These are phyloP conservation scores for Fagopyrum esculentum DNA, from an alignment of 148 eudicot species.

Conservation along the genomic window DNA sequence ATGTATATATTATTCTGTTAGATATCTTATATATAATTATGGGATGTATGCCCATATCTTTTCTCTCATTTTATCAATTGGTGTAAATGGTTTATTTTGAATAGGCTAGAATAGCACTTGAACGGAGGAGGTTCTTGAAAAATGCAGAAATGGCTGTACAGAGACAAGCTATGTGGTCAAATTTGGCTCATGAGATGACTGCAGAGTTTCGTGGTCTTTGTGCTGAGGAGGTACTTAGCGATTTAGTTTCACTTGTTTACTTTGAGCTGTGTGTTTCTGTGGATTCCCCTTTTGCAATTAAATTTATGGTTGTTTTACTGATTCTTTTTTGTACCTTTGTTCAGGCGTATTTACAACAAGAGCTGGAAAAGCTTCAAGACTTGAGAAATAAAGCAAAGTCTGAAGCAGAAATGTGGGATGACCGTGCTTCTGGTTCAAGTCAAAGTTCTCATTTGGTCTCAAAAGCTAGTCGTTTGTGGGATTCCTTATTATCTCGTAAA, in stretches of 20 bases:
- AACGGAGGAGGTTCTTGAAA: conserved; percentile 74
- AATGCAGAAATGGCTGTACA: conserved; percentile 94
- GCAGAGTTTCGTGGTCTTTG: conserved; percentile 98
- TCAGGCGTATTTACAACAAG: conserved; percentile 97
- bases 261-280: background rate
- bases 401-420: conserved; percentile 97
- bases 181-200: conserved; percentile 99
- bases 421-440: conserved; percentile 87
- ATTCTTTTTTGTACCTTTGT: background rate
- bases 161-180: conserved; percentile 95
- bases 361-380: conserved; percentile 90
- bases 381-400: conserved; percentile 92
- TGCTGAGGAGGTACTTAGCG: conserved; percentile 83
- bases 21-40: background rate
- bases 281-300: background rate
- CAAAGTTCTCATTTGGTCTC: conserved; percentile 98
- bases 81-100: conserved; percentile 8
- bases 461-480: conserved; percentile 94
- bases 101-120: conserved; percentile 97
- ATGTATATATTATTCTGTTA: background rate
- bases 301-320: background rate
- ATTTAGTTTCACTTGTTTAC: background rate
- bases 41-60: background rate
- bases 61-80: background rate
- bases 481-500: conserved; percentile 83